Evolutionary conservation across 768 basidiomycete genomes (phyloP).

Genomic region (Leccinum longicurvipes): DNA sequence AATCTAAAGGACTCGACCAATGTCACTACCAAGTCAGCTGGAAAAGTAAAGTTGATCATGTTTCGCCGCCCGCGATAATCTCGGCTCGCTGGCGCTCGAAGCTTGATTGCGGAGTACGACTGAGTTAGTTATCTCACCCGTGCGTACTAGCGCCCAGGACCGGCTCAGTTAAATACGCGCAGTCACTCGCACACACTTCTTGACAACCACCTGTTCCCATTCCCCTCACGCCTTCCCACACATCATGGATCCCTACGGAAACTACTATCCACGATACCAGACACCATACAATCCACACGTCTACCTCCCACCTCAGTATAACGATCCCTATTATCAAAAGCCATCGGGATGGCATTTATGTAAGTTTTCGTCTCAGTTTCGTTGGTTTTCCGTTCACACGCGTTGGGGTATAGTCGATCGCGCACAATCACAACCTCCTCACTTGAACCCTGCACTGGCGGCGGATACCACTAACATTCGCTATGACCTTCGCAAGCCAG

Average conservation of each 20-base stretch:
- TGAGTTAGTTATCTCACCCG: slow-evolving; percentile 2
- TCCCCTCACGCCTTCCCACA: neutral
- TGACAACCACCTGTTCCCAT: neutral
- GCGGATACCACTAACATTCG: slow-evolving; percentile 47
- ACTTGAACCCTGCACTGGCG: slow-evolving; percentile 52
- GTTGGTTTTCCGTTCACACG: neutral
- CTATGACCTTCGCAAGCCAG: slow-evolving; percentile 47
- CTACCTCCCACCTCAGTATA: slow-evolving; percentile 24
- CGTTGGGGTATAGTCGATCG: slow-evolving; percentile 14
- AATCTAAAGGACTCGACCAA: neutral
- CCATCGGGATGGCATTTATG: slow-evolving; percentile 16
- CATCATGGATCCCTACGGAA: slow-evolving; percentile 25
- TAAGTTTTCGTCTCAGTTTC: slow-evolving; percentile 1
- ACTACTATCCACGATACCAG: slow-evolving; percentile 22
- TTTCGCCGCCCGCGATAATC: neutral
- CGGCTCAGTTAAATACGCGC: slow-evolving; percentile 8
- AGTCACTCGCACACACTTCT: neutral
- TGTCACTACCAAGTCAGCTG: neutral
- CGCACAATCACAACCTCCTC: slow-evolving; percentile 42
- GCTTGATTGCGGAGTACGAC: slow-evolving; percentile 6
- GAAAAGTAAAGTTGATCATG: neutral
- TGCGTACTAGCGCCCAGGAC: slow-evolving; percentile 9
- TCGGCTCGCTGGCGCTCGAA: neutral
- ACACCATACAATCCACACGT: slow-evolving; percentile 30
- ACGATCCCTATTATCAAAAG: slow-evolving; percentile 10